Evolutionary conservation across 2,329 filamentous ascomycete species (phyloP).

Genomic region (Capronia epimyces): DNA sequence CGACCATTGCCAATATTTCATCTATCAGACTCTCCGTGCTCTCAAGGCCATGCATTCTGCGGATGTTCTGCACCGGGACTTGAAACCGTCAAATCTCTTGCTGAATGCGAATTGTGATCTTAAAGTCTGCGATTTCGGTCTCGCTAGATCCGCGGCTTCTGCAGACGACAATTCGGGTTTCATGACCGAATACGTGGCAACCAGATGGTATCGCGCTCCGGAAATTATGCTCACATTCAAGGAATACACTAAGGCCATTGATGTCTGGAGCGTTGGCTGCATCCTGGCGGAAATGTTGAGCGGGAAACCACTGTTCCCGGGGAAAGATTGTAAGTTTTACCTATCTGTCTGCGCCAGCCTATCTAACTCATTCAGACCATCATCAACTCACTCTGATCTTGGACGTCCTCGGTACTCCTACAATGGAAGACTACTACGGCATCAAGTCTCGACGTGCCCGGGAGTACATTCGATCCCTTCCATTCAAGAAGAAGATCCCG

Average conservation of each 20-base stretch:
- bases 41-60: constrained; percentile 99
- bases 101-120: constrained; percentile 98
- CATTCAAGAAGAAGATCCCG: constrained; percentile 99
- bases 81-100: constrained; percentile 95
- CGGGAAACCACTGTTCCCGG: constrained; percentile 94
- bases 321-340: constrained; percentile 80
- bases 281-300: constrained; percentile 98
- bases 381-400: constrained; percentile 96
- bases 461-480: constrained; percentile 95
- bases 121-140: constrained; percentile 97
- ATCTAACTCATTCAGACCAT: constrained; percentile 59
- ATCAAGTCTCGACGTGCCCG: constrained; percentile 97
- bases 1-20: constrained; percentile 99
- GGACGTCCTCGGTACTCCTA: constrained; percentile 93
- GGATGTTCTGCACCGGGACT: constrained; percentile 92
- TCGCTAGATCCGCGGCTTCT: constrained; percentile 89
- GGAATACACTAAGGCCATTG: constrained; percentile 99
- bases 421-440: constrained; percentile 99
- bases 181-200: constrained; percentile 99
- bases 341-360: too few relatives aligned
- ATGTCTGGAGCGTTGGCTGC: constrained; percentile 98
- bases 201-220: constrained; percentile 95
- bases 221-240: constrained; percentile 99
- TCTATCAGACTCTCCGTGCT: constrained; percentile 96
- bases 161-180: constrained; percentile 99